Evolutionary conservation across 2,329 filamentous ascomycete species (phyloP).

Genomic region (Botrytis squamosa): DNA sequence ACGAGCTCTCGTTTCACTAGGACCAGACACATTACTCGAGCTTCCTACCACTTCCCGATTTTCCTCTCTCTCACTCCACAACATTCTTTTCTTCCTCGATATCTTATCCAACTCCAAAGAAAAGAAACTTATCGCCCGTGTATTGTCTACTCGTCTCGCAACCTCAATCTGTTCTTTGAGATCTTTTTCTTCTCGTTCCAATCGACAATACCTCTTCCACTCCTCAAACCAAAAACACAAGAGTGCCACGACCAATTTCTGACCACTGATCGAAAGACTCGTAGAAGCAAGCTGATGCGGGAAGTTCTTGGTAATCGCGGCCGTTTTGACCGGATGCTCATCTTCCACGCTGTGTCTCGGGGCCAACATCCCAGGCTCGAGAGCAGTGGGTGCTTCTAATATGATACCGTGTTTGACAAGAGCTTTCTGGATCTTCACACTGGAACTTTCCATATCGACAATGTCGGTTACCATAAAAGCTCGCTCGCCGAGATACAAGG

Average conservation of each 20-base stretch:
- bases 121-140: background rate
- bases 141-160: conserved; percentile 6
- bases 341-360: background rate
- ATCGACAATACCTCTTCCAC: conserved; percentile 30
- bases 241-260: conserved; percentile 35
- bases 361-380: conserved; percentile 18
- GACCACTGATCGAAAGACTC: conserved; percentile 29
- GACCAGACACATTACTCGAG: background rate
- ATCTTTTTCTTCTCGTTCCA: conserved; percentile 28
- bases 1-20: background rate
- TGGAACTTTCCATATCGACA: conserved; percentile 11
- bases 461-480: conserved; percentile 28
- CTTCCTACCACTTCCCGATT: conserved; percentile 13
- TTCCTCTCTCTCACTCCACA: conserved; percentile 24
- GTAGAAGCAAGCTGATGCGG: conserved; percentile 29
- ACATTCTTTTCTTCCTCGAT: conserved; percentile 17
- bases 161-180: conserved; percentile 24
- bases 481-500: conserved; percentile 24
- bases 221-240: conserved; percentile 38
- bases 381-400: conserved; percentile 12
- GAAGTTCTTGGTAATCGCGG: conserved; percentile 29
- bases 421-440: conserved; percentile 26
- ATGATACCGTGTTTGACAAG: conserved; percentile 26
- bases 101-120: conserved; percentile 9
- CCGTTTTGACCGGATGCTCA: conserved; percentile 26